Conservation (phyloP, 129 eudicot species). For the Kitagawia praeruptora region DNA sequence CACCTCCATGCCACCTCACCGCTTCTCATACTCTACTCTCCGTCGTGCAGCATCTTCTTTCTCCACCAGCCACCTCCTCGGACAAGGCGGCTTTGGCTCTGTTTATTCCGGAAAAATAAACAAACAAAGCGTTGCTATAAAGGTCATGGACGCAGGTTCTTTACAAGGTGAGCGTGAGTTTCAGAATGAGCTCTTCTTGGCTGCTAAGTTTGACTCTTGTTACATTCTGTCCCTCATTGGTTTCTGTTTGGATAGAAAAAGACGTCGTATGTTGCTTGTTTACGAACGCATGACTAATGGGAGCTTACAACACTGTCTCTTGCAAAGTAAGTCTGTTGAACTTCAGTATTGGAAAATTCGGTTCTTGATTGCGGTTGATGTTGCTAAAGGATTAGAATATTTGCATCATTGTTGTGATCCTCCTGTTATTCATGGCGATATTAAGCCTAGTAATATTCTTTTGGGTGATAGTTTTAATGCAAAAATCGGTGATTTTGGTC, state of each 20-base stretch:
- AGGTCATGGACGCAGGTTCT: constrained; percentile 82
- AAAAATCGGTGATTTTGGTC: constrained; percentile 80
- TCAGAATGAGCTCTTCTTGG: constrained; percentile 74
- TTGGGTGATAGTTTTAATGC: constrained; percentile 53
- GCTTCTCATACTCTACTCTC: constrained; percentile 63
- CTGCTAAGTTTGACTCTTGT: constrained; percentile 52
- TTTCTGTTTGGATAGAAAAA: constrained; percentile 52
- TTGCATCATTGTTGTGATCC: constrained; percentile 88
- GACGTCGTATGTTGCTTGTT: constrained; percentile 73
- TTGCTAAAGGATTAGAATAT: constrained; percentile 78
- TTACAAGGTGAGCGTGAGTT: constrained; percentile 91
- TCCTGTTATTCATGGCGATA: constrained; percentile 77
- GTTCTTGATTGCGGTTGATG: constrained; percentile 41
- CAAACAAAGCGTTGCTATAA: constrained; percentile 44
- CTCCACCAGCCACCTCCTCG: constrained; percentile 65
- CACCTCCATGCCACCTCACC: constrained; percentile 47
- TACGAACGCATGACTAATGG: constrained; percentile 81
- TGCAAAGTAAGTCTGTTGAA: constrained; percentile 54
- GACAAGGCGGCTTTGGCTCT: constrained; percentile 91
- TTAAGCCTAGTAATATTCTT: constrained; percentile 86
- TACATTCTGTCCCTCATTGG: constrained; percentile 53
- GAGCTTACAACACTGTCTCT: constrained; percentile 73
- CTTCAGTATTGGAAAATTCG: constrained; percentile 55
- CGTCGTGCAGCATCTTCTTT: constrained; percentile 72
- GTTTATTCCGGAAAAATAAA: constrained; percentile 56